Percentiles rank a stretch among this genome's conserved stretches.
These are phyloP conservation scores for Aspergillus oerlinghausenensis DNA, from an alignment of 2,329 filamentous ascomycete species.

Conservation along the genomic window DNA sequence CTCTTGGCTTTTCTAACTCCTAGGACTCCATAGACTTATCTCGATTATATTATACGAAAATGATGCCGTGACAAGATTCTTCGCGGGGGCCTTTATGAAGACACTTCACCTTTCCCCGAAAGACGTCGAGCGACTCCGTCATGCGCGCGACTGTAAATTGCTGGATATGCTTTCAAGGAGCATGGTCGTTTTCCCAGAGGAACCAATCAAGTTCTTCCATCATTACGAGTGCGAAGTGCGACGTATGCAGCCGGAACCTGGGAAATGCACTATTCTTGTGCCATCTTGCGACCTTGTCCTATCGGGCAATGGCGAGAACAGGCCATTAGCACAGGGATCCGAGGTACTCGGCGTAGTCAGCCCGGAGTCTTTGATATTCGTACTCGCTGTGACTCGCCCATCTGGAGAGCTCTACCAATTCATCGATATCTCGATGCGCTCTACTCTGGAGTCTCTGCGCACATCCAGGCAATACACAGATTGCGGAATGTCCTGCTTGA, in stretches of 20 bases:
- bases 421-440: constrained; percentile 4
- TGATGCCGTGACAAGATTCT: constrained; percentile 15
- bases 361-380: constrained; percentile 4
- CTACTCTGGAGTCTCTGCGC: background rate
- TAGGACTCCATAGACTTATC: constrained; percentile 4
- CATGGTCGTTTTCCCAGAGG: background rate
- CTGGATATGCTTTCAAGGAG: constrained; percentile 3
- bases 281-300: constrained; percentile 7
- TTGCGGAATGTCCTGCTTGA: background rate
- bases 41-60: constrained; percentile 8
- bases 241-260: background rate
- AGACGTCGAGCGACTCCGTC: constrained; percentile 5
- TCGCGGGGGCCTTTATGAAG: constrained; percentile 18
- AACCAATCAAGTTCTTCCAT: constrained; percentile 6
- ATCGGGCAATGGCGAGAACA: constrained; percentile 1
- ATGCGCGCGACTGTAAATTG: constrained; percentile 2
- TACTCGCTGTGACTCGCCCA: constrained; percentile 2
- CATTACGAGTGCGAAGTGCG: constrained; percentile 1
- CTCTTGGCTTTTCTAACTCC: background rate
- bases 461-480: background rate
- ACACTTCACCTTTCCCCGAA: constrained; percentile 4
- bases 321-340: background rate
- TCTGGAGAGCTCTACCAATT: constrained; percentile 1
- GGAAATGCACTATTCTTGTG: background rate
- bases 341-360: constrained; percentile 4